Conservation (phyloP, 352 stramenopile genomes). For the Bremia lactucae region DNA sequence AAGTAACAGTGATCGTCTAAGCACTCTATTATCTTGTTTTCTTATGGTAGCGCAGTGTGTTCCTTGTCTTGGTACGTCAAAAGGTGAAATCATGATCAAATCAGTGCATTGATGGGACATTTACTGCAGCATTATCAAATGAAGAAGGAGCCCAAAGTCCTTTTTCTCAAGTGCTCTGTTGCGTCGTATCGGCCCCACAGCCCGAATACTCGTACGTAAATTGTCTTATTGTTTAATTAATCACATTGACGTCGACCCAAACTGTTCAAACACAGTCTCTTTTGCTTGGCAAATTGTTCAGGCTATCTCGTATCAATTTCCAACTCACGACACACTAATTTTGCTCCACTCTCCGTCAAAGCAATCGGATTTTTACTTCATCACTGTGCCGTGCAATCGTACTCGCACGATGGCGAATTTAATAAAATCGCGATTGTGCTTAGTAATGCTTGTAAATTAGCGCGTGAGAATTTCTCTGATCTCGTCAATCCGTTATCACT, state of each 20-base stretch:
- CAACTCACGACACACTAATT: slow-evolving; percentile 11
- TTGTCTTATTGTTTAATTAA: too few relatives aligned
- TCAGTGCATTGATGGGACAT: background rate
- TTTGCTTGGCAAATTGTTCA: slow-evolving; percentile 32
- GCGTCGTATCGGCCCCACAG: slow-evolving; percentile 18
- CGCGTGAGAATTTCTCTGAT: slow-evolving; percentile 15
- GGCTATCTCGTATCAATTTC: slow-evolving; percentile 29
- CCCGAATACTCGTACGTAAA: slow-evolving; percentile 34
- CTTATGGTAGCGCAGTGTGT: slow-evolving; percentile 45
- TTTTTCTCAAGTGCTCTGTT: slow-evolving; percentile 24
- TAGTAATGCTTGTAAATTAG: slow-evolving; percentile 21
- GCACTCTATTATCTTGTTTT: slow-evolving; percentile 38
- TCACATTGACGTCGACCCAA: too few relatives aligned
- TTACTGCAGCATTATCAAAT: slow-evolving; percentile 5
- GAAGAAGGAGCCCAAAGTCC: slow-evolving; percentile 7
- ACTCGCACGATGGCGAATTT: slow-evolving; percentile 22
- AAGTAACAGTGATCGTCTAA: slow-evolving; percentile 24
- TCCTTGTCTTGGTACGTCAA: slow-evolving; percentile 30
- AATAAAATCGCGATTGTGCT: slow-evolving; percentile 23
- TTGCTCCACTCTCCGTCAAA: slow-evolving; percentile 19
- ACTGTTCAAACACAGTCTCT: too few relatives aligned
- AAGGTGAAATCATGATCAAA: too few relatives aligned
- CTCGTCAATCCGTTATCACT: slow-evolving; percentile 3
- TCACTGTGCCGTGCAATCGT: slow-evolving; percentile 27
- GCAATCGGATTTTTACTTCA: slow-evolving; percentile 30